Evolutionary conservation across 2,329 filamentous ascomycete genomes (phyloP), one percentile per base, ranked within the genome.

Genomic region (Fusarium concolor): DNA sequence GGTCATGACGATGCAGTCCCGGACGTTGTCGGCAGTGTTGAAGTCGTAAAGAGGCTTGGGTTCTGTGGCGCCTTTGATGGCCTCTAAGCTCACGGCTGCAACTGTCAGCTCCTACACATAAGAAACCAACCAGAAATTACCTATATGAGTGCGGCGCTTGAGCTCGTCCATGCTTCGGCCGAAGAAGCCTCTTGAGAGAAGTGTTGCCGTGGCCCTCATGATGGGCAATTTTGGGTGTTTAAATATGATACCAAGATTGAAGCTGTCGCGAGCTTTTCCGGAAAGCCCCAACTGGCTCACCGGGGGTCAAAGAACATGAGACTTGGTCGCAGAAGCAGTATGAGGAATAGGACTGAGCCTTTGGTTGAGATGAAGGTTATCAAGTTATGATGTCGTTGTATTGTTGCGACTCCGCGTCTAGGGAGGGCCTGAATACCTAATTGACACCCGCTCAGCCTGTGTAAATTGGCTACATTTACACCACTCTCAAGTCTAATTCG

Each of bases 1-100:
- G 70, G 90, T 92, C 89, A 98, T 96, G 69, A 92, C 83, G 78
- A 97, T 96, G 78, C 85, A 87, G 65, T 82, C 80, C 35, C 79
- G 69, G 37, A 88, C 73, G 6, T 82, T 81, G 22, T 82, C 80
- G 41, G 81, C 76, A 18, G 75, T 71, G 72, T 85, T 81, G 80
- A 95, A 95, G 70, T 83, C 81, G 74, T 90, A 86, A 33, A 96
- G 84, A 9, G 85, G 82, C 61, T 87, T 87, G 2, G 92, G 89
- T 24, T 86, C 87, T 2, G 83, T 84, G 24, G 91, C 87, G 26
- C 85, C 85, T 70, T 87, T 89, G 72, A 93, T 83, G 49, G 86
- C 90, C 79, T 94, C 91, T 71, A 91, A 83, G 52, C 86, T 91
- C 68, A 92, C 78, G 37, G 87, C 92, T 93, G 12, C 4, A 0